Base-by-base conservation (phyloP, 768 basidiomycete species). In the Phaeotremella skinneri region DNA sequence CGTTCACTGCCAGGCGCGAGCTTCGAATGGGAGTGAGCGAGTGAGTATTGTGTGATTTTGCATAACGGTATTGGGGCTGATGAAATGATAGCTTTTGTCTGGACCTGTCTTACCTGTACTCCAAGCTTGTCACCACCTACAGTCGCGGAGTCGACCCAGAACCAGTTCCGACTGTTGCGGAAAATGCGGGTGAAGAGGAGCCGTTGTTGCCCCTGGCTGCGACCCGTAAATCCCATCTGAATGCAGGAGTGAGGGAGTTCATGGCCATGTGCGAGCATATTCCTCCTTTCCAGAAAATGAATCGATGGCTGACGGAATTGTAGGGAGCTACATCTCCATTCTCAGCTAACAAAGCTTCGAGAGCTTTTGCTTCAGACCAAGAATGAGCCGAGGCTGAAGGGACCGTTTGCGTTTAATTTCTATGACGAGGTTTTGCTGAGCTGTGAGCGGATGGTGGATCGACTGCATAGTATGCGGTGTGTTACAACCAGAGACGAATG, bases 401-500 rank as follows among this genome's bases (percentile, higher is more conserved):
- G 96, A 0, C 91, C 93, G 0, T 98, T 97, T 78, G 94, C 94
- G 1, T 84, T 89, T 16, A 78, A 83, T 49, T 79, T 92, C 7
- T 99, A 98, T 69, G 86, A 90, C 13, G 64, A 70, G 29, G 69
- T 79, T 4, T 56, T 81, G 39, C 53, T 74, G 4, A 67, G 69
- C 16, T 78, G 74, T 31, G 75, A 76, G 52, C 64, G 73, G 21
- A 74, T 78, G 65, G 85, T 86, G 27, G 76, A 78, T 57, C 52
- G 72, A 71, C 78, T 99, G 56, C 96, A 98, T 74, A 89, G 90
- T 64, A 96, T 98, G 88, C 84, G 93, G 27, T 93, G 91, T 74
- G 93, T 97, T n/a, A 96, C 90, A 4, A 91, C 91, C 0, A 83
- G 90, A 39, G 90, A 94, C 75, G 91, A 94, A 80, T 97, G 93